Evolutionary conservation across 1,139 yeast species (phyloP), one percentile per base, ranked within the genome.

Genomic region (Hemisphaericaspora subhashii): DNA sequence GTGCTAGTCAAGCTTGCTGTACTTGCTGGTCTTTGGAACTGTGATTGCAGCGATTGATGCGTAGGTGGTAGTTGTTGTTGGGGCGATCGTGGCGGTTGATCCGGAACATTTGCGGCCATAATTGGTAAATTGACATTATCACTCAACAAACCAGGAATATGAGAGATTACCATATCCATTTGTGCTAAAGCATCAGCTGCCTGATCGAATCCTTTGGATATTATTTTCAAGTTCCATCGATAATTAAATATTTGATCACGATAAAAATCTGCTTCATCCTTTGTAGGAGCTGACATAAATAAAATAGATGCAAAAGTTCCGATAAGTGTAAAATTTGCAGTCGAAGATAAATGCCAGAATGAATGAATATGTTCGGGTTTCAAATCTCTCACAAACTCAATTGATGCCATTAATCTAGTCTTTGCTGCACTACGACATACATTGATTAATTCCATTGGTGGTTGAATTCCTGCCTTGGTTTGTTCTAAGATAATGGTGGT

Each of bases 381-480:
- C 53, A 89, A 71, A 43, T 79, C 83, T 41, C 83, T 66, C 9
- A 87, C 83, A 62, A 88, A 86, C 39, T 86, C 94, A 44, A 87
- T 77, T 1, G 95, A 85, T 0, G 96, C 96, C 13, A 79, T 62
- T 12, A 89, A 66, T 50, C 97, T 68, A 1, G 95, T 84, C 45
- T 75, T 79, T 1, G 96, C 96, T 0, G 96, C 96, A 20, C 83
- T 72, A 33, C 96, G 74, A 57, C 96, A 87, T 2, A 89, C 90
- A 32, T 68, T 68, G 3, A 81, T 70, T 40, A 71, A 53, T 38
- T 88, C 75, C 39, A 77, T 80, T 7, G 76, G 75, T 1, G 90
- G 83, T 3, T 61, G 54, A 22, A 59, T 57, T 1, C 71, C 71
- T 2, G 57, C 51, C 14, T 50, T 38, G 1, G 78, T 64, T 42